A percentile compares a stretch with the other conserved stretches of the same genome.
Evolutionary conservation across 345 rosid species (phyloP).

Genomic region (Salix arbutifolia): DNA sequence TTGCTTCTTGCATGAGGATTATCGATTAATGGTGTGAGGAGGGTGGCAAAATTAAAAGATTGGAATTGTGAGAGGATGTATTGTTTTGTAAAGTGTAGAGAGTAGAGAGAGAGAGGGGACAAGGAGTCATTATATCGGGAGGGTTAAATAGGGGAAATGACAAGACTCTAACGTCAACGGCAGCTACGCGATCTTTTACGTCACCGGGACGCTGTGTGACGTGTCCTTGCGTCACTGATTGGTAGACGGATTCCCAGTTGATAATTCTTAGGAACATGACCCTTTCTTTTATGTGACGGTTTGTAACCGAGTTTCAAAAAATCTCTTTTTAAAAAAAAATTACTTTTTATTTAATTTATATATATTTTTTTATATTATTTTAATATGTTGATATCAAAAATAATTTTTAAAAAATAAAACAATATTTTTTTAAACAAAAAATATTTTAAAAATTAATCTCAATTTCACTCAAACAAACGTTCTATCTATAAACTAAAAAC

Average conservation of each 20-base stretch:
- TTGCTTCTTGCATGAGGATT: slow-evolving; percentile 19
- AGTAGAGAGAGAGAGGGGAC: background rate
- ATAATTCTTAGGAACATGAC: slow-evolving; percentile 12
- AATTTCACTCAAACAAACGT: too few species aligned
- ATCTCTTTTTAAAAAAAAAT: too few species aligned
- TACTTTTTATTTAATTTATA: too few species aligned
- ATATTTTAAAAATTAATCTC: too few species aligned
- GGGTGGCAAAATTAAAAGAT: background rate
- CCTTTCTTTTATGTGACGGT: background rate
- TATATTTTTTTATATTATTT: too few species aligned
- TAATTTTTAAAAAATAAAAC: too few species aligned
- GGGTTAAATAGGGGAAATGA: background rate
- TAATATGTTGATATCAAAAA: too few species aligned
- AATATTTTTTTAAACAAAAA: too few species aligned
- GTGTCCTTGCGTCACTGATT: slow-evolving; percentile 37
- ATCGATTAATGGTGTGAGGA: background rate
- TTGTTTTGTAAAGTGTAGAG: background rate
- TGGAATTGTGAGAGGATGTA: background rate
- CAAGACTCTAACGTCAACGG: slow-evolving; percentile 55
- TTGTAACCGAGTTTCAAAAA: too few species aligned
- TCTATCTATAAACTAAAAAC: too few species aligned
- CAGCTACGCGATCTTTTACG: slow-evolving; percentile 48
- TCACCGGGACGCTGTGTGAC: slow-evolving; percentile 44
- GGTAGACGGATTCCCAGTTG: slow-evolving; percentile 36
- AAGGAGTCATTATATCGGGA: background rate